Evolutionary conservation across 1,284 basidiomycete species (phyloP), one percentile per base, ranked within the genome.

Genomic region (Lignosus rhinocerotis): DNA sequence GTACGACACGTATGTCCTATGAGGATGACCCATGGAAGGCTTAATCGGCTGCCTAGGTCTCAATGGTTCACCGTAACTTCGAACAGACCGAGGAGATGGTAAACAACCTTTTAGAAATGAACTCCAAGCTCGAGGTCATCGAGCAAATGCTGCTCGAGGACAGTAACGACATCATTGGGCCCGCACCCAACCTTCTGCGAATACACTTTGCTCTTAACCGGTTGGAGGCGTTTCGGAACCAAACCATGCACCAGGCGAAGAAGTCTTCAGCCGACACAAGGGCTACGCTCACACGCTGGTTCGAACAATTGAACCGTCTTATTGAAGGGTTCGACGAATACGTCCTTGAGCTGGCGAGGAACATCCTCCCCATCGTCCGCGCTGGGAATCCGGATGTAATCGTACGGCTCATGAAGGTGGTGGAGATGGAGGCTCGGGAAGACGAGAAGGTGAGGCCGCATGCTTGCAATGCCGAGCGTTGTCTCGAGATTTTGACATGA

Each of bases 1-100:
- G 90, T 79, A 48, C 21, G 42, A 49, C 53, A 30, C 19, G 11
- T 30, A 30, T 30, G 43, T 19, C n/a, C 19, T 21, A 10, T 16
- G 10, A 43, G n/a, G 41, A 17, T 11, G 36, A 17, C 41, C 6
- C 41, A 17, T 11, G 19, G 17, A 17, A 10, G 10, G 6, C 30
- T 6, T 14, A 12, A 21, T 30, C 5, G 6, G n/a, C 19, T 11
- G n/a, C 58, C 7, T 56, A 96, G 91, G 94, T 98, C 6, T 98
- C 96, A 17, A 88, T 92, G 77, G 92, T 98, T 1, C 96, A 99
- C 72, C 84, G 96, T 12, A 96, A 97, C 71, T 96, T 99, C 69
- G 88, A 94, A 58, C 92, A 93, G 64, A 98, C 96, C 3, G 92
- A 96, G 69, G 94, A 95, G 66, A 97, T 97, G 86, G 92, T 98